phyloP scores from a whole-genome alignment of 768 basidiomycete species.

The Tulasnella sp. region DNA sequence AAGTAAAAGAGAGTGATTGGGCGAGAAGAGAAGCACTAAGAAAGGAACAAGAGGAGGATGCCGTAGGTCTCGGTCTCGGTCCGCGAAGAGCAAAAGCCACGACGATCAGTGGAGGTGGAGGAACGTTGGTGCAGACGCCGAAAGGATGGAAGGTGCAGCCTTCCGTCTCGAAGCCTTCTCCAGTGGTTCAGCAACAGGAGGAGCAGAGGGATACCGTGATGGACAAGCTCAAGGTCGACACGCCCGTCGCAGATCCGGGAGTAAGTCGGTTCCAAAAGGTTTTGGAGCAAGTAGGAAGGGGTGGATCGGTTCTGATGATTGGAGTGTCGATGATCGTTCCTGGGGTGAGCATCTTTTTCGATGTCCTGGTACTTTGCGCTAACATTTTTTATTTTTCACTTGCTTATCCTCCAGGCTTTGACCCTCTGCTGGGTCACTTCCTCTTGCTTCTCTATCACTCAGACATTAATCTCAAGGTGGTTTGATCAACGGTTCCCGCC shows the following conservation, averaged over 20 bases:
- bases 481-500: background rate
- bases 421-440: slow-evolving; percentile 14
- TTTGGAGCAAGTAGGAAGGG: background rate
- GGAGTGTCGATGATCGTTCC: slow-evolving; percentile 10
- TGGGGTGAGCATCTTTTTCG: slow-evolving; percentile 3
- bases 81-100: background rate
- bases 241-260: background rate
- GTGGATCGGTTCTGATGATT: slow-evolving; percentile 9
- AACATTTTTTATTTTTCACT: background rate
- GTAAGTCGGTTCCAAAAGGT: slow-evolving; percentile 7
- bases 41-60: background rate
- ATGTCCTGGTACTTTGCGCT: background rate
- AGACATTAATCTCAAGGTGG: background rate
- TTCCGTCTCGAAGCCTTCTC: background rate
- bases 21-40: background rate
- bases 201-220: slow-evolving; percentile 9
- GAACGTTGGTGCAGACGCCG: background rate
- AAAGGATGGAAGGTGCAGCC: slow-evolving; percentile 9
- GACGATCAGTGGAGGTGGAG: background rate
- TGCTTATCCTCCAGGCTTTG: background rate
- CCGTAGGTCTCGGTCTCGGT: background rate
- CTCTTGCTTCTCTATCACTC: slow-evolving; percentile 9
- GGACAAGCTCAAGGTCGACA: slow-evolving; percentile 2
- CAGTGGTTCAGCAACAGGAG: no score
- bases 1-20: slow-evolving; percentile 12